Evolutionary conservation across 345 rosid species (phyloP).

Genomic region (Adansonia digitata): DNA sequence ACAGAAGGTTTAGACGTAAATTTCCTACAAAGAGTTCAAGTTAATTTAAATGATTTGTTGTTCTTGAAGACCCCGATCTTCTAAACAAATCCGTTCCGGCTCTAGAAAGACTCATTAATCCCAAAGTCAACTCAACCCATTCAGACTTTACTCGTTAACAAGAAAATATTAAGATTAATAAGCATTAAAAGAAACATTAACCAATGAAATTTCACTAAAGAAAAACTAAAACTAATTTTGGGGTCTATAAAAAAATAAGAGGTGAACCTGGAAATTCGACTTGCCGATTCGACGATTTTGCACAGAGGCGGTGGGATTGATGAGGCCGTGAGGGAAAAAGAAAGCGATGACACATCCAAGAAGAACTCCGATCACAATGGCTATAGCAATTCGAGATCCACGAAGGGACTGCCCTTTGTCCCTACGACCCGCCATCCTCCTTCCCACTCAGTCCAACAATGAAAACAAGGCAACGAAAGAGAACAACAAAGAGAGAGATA

Average conservation of each 20-base stretch:
- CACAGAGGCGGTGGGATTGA: constrained; percentile 30
- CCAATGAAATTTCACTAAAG: not conserved
- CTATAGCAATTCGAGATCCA: constrained; percentile 69
- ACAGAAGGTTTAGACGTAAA: too few species aligned
- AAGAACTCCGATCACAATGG: constrained; percentile 61
- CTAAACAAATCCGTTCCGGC: not conserved
- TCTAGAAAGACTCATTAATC: too few species aligned
- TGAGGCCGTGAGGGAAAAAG: constrained; percentile 64
- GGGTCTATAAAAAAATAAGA: not conserved
- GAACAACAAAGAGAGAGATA: not conserved
- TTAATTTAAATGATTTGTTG: not conserved
- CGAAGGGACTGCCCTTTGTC: constrained; percentile 59
- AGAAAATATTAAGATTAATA: not conserved
- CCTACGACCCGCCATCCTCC: constrained; percentile 65
- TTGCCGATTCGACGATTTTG: constrained; percentile 27
- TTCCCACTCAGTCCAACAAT: constrained; percentile 7
- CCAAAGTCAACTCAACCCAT: constrained; percentile 7
- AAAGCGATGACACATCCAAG: constrained; percentile 68
- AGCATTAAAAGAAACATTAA: not conserved
- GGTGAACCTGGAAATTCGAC: constrained; percentile 46
- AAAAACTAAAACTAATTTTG: not conserved
- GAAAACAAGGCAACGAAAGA: too few species aligned
- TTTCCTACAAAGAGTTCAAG: not conserved
- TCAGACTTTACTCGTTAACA: not conserved
- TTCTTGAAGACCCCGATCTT: not conserved